Percentiles rank a stretch among this genome's conserved stretches.
Conservation (phyloP, 352 stramenopile species). For the Phytophthora crassamura region DNA sequence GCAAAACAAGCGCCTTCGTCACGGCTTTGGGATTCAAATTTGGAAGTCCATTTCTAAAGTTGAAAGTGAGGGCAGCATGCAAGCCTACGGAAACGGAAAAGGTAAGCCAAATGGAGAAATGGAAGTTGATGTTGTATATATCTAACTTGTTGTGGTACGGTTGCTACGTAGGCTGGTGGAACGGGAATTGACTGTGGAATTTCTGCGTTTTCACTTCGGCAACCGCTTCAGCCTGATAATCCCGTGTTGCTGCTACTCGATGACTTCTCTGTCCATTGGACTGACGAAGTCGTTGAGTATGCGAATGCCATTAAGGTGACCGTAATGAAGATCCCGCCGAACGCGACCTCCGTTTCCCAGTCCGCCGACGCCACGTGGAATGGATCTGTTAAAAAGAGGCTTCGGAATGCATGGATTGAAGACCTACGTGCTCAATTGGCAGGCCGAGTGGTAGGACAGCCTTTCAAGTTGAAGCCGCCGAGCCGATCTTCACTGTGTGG, state of each 20-base stretch:
- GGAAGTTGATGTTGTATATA: too few species aligned
- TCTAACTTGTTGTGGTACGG: too few species aligned
- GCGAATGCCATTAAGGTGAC: slow-evolving; percentile 14
- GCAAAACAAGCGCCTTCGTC: neutral
- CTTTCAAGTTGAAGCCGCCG: neutral
- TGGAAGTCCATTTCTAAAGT: neutral
- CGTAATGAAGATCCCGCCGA: slow-evolving; percentile 4
- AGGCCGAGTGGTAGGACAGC: neutral
- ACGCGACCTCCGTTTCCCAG: slow-evolving; percentile 19
- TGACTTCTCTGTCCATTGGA: too few species aligned
- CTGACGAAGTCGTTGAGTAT: neutral
- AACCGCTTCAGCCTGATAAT: neutral
- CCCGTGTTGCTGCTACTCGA: too few species aligned
- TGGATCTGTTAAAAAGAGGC: slow-evolving; percentile 11
- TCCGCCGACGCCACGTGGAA: slow-evolving; percentile 18
- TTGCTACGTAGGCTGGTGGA: slow-evolving; percentile 17
- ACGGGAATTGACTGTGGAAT: slow-evolving; percentile 12
- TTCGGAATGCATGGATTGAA: slow-evolving; percentile 15
- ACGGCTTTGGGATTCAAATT: neutral
- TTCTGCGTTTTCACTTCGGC: slow-evolving; percentile 17
- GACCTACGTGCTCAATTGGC: neutral
- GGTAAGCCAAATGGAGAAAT: neutral
- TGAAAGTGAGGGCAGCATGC: neutral
- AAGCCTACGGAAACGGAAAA: slow-evolving; percentile 2
- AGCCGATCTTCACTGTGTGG: neutral